A percentile compares a stretch with the other conserved stretches of the same genome.
phyloP scores from a whole-genome alignment of 2,329 filamentous ascomycete species.

The Fusarium scirpi region DNA sequence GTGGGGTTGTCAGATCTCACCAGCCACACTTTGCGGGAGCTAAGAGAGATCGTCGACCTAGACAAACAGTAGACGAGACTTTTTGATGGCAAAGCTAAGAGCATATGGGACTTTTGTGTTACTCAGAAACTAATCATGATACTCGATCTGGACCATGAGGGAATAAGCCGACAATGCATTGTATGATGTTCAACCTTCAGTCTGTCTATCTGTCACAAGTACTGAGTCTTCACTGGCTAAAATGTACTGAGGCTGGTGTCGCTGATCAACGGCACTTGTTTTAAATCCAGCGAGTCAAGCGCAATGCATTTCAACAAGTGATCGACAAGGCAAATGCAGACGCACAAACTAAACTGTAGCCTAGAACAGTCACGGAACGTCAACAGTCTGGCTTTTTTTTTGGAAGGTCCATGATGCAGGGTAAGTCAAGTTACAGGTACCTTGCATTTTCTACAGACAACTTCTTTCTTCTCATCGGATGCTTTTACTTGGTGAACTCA shows the following conservation, averaged over 20 bases:
- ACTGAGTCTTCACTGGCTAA: neutral
- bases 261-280: slow-evolving; percentile 18
- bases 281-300: slow-evolving; percentile 1
- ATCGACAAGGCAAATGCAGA: neutral
- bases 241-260: neutral
- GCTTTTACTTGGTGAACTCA: neutral
- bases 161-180: too few relatives aligned
- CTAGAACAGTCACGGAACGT: neutral
- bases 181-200: neutral
- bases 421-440: slow-evolving; percentile 12
- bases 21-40: slow-evolving; percentile 41
- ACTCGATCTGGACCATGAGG: too few relatives aligned
- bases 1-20: slow-evolving; percentile 33
- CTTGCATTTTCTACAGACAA: slow-evolving; percentile 14
- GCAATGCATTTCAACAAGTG: neutral
- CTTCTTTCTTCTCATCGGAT: neutral
- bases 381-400: neutral
- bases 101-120: neutral
- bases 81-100: neutral
- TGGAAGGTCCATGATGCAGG: slow-evolving; percentile 6
- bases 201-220: neutral
- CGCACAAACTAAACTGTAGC: neutral
- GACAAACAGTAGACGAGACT: neutral
- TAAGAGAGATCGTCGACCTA: slow-evolving; percentile 24
- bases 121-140: neutral